These are phyloP conservation scores for Globisporangium cederbergense DNA, from an alignment of 352 stramenopile genomes.

Conservation along the genomic window DNA sequence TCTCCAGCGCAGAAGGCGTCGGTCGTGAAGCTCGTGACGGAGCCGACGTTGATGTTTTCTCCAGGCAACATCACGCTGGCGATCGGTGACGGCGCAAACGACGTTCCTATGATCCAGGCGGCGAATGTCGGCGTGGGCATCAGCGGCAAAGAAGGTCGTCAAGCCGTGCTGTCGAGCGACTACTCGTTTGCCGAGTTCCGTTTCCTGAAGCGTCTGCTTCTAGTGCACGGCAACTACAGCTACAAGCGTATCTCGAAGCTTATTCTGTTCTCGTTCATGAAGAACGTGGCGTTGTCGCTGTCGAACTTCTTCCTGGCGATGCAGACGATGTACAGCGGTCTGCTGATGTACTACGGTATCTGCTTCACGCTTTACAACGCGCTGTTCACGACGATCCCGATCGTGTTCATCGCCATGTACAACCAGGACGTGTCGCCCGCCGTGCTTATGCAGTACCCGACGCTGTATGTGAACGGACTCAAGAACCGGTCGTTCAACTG, in stretches of 20 bases:
- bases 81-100: conserved; percentile 84
- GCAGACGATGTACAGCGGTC: conserved; percentile 83
- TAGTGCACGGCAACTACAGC: conserved; percentile 89
- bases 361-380: conserved; percentile 90
- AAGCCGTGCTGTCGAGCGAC: conserved; percentile 83
- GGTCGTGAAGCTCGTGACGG: conserved; percentile 84
- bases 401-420: conserved; percentile 89
- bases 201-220: conserved; percentile 73
- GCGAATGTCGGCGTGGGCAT: conserved; percentile 85
- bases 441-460: conserved; percentile 88
- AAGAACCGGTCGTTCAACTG: conserved; percentile 90
- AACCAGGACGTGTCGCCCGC: conserved; percentile 88
- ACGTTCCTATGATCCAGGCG: conserved; percentile 88
- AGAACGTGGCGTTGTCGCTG: conserved; percentile 82
- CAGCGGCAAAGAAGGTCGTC: conserved; percentile 81
- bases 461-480: conserved; percentile 84
- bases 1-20: conserved; percentile 83
- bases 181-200: conserved; percentile 84
- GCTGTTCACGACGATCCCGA: conserved; percentile 87
- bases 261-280: conserved; percentile 89
- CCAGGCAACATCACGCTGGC: conserved; percentile 85
- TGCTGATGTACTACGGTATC: conserved; percentile 89
- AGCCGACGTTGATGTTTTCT: conserved; percentile 86
- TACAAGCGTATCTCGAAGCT: conserved; percentile 90
- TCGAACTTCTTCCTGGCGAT: conserved; percentile 85